phyloP scores from a whole-genome alignment of 176 grass and related monocot genomes.

The Musa schizocarpa region DNA sequence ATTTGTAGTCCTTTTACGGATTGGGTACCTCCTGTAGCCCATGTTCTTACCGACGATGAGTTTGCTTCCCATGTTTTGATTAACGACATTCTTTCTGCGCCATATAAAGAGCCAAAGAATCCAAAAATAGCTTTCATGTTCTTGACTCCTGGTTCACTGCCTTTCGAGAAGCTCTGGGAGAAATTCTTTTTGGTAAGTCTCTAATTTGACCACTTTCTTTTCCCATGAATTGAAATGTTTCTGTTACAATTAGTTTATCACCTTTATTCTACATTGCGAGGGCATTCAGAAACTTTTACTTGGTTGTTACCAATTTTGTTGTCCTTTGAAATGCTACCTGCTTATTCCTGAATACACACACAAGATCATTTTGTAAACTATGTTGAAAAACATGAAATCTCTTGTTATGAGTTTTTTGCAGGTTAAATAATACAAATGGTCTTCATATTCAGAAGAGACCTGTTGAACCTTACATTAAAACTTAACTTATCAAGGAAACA shows the following conservation, averaged over 20 bases:
- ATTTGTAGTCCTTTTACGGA: conserved; percentile 54
- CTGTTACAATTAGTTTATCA: background rate
- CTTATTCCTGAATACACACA: too few relatives aligned
- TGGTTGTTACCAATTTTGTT: too few relatives aligned
- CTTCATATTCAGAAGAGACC: too few relatives aligned
- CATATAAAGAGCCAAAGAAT: conserved; percentile 38
- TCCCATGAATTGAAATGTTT: background rate
- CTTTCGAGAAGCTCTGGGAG: conserved; percentile 82
- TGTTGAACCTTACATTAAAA: too few relatives aligned
- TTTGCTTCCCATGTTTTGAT: conserved; percentile 46
- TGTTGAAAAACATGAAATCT: too few relatives aligned
- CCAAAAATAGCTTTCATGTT: conserved; percentile 95
- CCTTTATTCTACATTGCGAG: too few relatives aligned
- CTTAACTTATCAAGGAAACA: too few relatives aligned
- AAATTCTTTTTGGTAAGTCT: conserved; percentile 73
- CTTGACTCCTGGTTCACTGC: conserved; percentile 72
- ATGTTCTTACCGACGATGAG: conserved; percentile 62
- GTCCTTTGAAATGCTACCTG: too few relatives aligned
- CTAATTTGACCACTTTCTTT: conserved; percentile 1
- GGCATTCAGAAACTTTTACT: too few relatives aligned
- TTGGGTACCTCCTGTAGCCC: conserved; percentile 52
- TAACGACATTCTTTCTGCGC: conserved; percentile 65
- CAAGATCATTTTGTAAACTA: too few relatives aligned
- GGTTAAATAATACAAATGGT: too few relatives aligned
- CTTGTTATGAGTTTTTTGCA: too few relatives aligned